Percentiles rank a stretch among this genome's conserved stretches.
Conservation (phyloP, 2,329 filamentous ascomycete genomes). For the Colletotrichum coccodes region DNA sequence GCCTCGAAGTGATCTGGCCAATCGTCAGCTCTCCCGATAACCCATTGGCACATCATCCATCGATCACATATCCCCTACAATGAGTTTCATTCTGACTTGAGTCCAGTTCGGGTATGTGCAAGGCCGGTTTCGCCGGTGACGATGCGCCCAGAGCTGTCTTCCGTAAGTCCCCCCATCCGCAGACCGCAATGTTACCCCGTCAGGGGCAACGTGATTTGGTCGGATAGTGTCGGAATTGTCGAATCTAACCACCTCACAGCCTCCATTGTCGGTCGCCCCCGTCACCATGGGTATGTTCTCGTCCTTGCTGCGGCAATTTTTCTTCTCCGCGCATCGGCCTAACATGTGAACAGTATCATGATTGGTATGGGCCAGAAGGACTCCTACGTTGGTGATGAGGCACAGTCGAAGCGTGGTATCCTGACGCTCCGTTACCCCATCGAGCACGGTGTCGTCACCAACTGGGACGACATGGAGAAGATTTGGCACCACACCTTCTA, state of each 20-base stretch:
- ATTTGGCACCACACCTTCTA: slow-evolving; percentile 99
- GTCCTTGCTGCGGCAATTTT: slow-evolving; percentile 13
- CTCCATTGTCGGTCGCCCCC: slow-evolving; percentile 99
- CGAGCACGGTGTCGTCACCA: slow-evolving; percentile 99
- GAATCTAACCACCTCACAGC: slow-evolving; percentile 66
- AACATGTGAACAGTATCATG: slow-evolving; percentile 83
- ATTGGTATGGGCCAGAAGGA: slow-evolving; percentile 99
- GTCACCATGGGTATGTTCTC: slow-evolving; percentile 95
- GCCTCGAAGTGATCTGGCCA: slow-evolving; percentile 10
- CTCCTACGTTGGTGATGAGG: slow-evolving; percentile 99
- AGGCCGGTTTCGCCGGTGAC: slow-evolving; percentile 99
- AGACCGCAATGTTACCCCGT: slow-evolving; percentile 20
- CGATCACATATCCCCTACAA: slow-evolving; percentile 14
- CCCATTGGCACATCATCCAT: slow-evolving; percentile 25
- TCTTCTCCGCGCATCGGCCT: slow-evolving; percentile 37
- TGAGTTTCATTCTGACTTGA: slow-evolving; percentile 48
- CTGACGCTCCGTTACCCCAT: slow-evolving; percentile 99
- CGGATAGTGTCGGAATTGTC: background rate
- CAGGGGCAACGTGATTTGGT: slow-evolving; percentile 14
- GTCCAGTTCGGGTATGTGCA: slow-evolving; percentile 99
- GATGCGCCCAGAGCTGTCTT: slow-evolving; percentile 99
- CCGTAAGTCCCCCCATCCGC: slow-evolving; percentile 78
- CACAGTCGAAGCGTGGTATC: slow-evolving; percentile 99
- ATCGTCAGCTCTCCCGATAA: slow-evolving; percentile 16
- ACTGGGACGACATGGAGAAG: slow-evolving; percentile 99